Base-by-base conservation (phyloP, 1,139 yeast genomes). In the Kazachstania sp. region DNA sequence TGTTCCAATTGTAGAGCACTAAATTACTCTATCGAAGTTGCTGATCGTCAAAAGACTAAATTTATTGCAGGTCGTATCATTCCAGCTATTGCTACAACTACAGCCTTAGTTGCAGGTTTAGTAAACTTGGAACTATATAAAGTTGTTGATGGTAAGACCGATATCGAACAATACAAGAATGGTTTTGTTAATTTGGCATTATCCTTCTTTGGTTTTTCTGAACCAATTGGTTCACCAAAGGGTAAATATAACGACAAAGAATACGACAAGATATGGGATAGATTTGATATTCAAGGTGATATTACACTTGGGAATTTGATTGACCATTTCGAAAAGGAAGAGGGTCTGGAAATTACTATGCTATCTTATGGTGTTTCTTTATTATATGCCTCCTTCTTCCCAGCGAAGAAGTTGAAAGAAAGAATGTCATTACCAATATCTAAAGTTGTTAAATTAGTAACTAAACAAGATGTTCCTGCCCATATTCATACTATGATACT, bases 1-100 rank as follows among this genome's bases (percentile, higher is more conserved):
- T 95, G 97, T 23, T 90, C 97, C 3, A 92, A 92, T 66, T 80
- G 95, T 68, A 81, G 99, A 66, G 99, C 99, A 31, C 72, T 81
- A 67, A 92, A 90, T 69, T 92, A 94, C 65, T 77, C 81, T 40
- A 90, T 92, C 59, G 92, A 84, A 59, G 68, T 84, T 52, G 92
- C 84, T 30, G 94, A 83, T 63, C 78, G 78, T 49, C 77, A 77
- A 46, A 83, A 81, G 69, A 85, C 94, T 32, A 85, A 85, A 64
- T 83, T 84, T 54, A 84, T 84, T 64, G 95, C 95, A 15, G 97
- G 97, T 47, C 83, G 94, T 68, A 92, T 92, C 56, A 90, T 92
- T 56, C 99, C 99, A 12, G 98, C 98, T 16, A 92, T 92, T 72
- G 98, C 98, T 36, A 92, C 99, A 1, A 94, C 99, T 4, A 92